phyloP scores from a whole-genome alignment of 2,329 filamentous ascomycete species.

The Colletotrichum gloeosporioides region DNA sequence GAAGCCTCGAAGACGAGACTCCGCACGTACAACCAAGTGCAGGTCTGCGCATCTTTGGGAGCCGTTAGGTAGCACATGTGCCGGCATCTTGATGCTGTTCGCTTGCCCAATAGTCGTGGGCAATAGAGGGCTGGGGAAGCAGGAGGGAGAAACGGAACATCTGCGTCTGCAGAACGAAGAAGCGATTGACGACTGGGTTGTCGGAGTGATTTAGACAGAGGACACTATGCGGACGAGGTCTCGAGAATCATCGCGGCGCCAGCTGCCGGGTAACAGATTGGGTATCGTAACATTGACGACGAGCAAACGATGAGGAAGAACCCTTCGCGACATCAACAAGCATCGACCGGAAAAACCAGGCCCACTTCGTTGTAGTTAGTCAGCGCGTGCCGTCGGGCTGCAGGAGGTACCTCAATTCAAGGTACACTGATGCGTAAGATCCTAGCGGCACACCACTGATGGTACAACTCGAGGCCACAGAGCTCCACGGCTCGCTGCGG shows the following conservation, averaged over 20 bases:
- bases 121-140: not conserved
- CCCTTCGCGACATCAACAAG: not conserved
- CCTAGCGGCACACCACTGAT: not conserved
- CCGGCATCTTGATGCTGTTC: slow-evolving; percentile 16
- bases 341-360: not conserved
- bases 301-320: not conserved
- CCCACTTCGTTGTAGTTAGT: not conserved
- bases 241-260: not conserved
- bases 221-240: not conserved
- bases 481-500: not conserved
- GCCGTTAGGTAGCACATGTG: slow-evolving; percentile 31
- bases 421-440: not conserved
- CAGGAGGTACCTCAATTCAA: not conserved
- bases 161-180: not conserved
- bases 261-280: not conserved
- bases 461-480: not conserved
- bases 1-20: not conserved
- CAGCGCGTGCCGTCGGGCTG: not conserved
- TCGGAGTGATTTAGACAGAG: not conserved
- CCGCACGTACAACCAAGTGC: slow-evolving; percentile 50
- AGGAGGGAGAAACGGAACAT: not conserved
- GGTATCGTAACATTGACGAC: not conserved
- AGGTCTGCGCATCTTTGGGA: slow-evolving; percentile 51
- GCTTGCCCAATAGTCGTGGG: not conserved
- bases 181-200: not conserved